These are phyloP conservation scores for Argentina anserina DNA, from an alignment of 306 rosid species.

Conservation along the genomic window DNA sequence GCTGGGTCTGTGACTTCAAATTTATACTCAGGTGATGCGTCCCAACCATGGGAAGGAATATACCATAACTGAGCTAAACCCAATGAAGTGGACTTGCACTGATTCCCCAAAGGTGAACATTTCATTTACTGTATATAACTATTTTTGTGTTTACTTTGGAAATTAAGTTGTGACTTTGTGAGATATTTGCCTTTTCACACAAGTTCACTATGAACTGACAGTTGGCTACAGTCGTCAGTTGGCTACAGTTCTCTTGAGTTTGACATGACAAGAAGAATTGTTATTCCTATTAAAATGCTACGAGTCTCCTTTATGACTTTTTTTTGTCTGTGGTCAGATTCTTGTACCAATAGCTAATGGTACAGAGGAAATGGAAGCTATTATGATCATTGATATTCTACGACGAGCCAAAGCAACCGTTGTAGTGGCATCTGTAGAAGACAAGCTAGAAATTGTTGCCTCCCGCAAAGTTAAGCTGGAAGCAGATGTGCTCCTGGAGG, in stretches of 20 bases:
- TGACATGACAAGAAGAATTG: background rate
- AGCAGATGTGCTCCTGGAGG: conserved; percentile 79
- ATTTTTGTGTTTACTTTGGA: background rate
- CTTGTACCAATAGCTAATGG: conserved; percentile 91
- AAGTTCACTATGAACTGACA: background rate
- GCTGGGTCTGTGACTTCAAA: conserved; percentile 11
- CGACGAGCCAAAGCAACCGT: conserved; percentile 82
- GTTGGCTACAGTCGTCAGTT: too few relatives aligned
- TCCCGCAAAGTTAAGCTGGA: conserved; percentile 76
- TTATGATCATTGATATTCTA: conserved; percentile 68
- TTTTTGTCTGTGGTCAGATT: conserved; percentile 45
- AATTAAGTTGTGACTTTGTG: background rate
- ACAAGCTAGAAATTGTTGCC: conserved; percentile 58
- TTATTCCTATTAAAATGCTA: background rate
- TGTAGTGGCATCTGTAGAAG: conserved; percentile 81
- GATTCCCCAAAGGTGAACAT: conserved; percentile 64
- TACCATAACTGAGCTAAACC: conserved; percentile 63
- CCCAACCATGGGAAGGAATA: conserved; percentile 67
- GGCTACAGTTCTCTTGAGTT: background rate
- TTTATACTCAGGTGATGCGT: conserved; percentile 57
- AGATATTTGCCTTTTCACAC: background rate
- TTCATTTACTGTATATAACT: too few relatives aligned
- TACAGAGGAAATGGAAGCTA: conserved; percentile 94
- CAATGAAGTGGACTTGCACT: conserved; percentile 61
- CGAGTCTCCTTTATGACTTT: conserved; percentile 11